phyloP scores from a whole-genome alignment of 2,329 filamentous ascomycete species.

The Neonectria faginata region DNA sequence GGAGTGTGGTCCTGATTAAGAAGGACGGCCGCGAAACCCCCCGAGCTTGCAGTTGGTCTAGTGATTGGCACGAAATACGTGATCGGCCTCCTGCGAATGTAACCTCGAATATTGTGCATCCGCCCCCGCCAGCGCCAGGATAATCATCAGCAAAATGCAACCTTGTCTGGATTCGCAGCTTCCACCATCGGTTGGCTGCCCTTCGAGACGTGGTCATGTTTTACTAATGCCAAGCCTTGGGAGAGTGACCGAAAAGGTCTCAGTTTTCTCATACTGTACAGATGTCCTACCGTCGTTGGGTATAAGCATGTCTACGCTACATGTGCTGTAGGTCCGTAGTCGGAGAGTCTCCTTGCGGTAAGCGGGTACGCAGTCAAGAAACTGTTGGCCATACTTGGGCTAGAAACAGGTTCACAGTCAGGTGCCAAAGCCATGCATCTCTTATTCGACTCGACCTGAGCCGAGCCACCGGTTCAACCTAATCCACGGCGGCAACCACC shows the following conservation, averaged over 20 bases:
- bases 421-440: not conserved
- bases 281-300: not conserved
- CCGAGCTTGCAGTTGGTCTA: too few relatives aligned
- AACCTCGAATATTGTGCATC: too few relatives aligned
- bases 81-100: too few relatives aligned
- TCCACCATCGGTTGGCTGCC: not conserved
- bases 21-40: not conserved
- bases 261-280: not conserved
- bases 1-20: not conserved
- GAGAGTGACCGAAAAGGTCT: not conserved
- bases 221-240: not conserved
- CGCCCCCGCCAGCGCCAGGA: not conserved
- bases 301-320: too few relatives aligned
- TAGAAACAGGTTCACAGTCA: not conserved
- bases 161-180: not conserved
- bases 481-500: conserved; percentile 2
- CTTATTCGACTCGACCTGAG: not conserved
- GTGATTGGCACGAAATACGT: not conserved
- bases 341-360: not conserved
- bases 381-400: not conserved
- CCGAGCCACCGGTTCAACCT: not conserved
- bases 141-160: not conserved
- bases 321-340: not conserved
- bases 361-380: not conserved
- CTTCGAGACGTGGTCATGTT: not conserved